phyloP scores from a whole-genome alignment of 768 basidiomycete genomes.

The Amanita pseudoporphyria region DNA sequence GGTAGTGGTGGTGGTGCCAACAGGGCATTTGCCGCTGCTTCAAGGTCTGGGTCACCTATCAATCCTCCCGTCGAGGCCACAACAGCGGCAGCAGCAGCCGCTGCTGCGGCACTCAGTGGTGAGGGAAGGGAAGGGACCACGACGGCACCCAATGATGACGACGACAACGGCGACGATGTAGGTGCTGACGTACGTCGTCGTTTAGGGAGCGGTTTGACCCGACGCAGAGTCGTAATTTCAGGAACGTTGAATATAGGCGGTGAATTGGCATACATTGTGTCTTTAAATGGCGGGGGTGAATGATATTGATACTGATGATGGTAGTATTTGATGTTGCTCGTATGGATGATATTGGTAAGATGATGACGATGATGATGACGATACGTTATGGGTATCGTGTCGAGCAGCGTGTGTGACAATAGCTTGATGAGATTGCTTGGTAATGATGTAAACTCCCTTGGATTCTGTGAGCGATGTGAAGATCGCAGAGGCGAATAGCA shows the following conservation, averaged over 20 bases:
- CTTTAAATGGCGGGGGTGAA: not conserved
- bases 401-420: too few relatives aligned
- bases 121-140: constrained; percentile 7
- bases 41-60: constrained; percentile 5
- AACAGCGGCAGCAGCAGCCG: constrained; percentile 4
- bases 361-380: too few relatives aligned
- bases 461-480: too few relatives aligned
- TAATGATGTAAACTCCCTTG: too few relatives aligned
- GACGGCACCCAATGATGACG: not conserved
- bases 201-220: constrained; percentile 74
- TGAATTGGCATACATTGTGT: constrained; percentile 40
- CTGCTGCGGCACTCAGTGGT: constrained; percentile 2
- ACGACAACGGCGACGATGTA: not conserved
- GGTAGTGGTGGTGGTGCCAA: not conserved
- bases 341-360: not conserved
- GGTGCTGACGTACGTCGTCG: constrained; percentile 41
- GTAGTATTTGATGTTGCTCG: not conserved
- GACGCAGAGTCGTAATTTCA: constrained; percentile 51
- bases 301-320: not conserved
- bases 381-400: too few relatives aligned
- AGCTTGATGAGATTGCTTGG: too few relatives aligned
- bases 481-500: too few relatives aligned
- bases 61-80: constrained; percentile 3
- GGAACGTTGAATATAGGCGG: constrained; percentile 58
- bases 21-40: constrained; percentile 5